Conservation (phyloP, 306 rosid species). For the Medicago truncatula region MtrunA17r5.0-ANR NC_053047.1:11738501-11739000, state of each 20-base stretch:
- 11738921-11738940: slow-evolving; percentile 25
- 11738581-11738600: not conserved
- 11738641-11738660: slow-evolving; percentile 15
- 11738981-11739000: slow-evolving; percentile 30
- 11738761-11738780: not conserved
- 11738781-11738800: slow-evolving; percentile 2
- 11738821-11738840: slow-evolving; percentile 45
- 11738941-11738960: slow-evolving; percentile 22
- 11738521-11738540: slow-evolving; percentile 37
- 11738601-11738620: not conserved
- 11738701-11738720: slow-evolving; percentile 24
- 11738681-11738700: slow-evolving; percentile 12
- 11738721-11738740: not conserved
- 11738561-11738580: slow-evolving; percentile 13
- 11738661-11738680: slow-evolving; percentile 12
- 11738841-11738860: slow-evolving; percentile 34
- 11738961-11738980: slow-evolving; percentile 37
- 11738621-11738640: slow-evolving; percentile 37
- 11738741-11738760: not conserved
- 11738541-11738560: slow-evolving; percentile 8
- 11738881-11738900: slow-evolving; percentile 18
- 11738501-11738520: not conserved
- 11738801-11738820: slow-evolving; percentile 32
- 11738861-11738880: not conserved
- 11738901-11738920: slow-evolving; percentile 43